Conservation (phyloP, 2,329 filamentous ascomycete genomes). For the Aspergillus costaricaensis region DNA sequence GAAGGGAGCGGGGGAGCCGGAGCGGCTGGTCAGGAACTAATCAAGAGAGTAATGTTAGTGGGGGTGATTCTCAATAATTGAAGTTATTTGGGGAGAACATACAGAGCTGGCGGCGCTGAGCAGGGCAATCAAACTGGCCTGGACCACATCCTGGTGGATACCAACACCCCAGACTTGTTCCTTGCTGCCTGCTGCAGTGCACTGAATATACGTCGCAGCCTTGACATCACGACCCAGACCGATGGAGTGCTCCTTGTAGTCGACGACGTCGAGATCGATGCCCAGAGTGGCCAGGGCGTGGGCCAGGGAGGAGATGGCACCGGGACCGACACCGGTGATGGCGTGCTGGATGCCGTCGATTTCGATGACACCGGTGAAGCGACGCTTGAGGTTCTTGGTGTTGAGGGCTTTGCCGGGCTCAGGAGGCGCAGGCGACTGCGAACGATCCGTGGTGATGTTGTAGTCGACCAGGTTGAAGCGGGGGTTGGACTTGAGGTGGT, state of each 20-base stretch:
- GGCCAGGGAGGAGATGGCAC: slow-evolving; percentile 84
- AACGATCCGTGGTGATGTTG: slow-evolving; percentile 82
- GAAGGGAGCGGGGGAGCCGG: slow-evolving; percentile 67
- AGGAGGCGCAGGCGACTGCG: slow-evolving; percentile 69
- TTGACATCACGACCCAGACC: slow-evolving; percentile 79
- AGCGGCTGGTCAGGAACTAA: slow-evolving; percentile 72
- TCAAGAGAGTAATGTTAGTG: not conserved
- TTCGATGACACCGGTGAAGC: slow-evolving; percentile 81
- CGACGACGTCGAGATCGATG: slow-evolving; percentile 84
- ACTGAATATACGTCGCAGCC: slow-evolving; percentile 95
- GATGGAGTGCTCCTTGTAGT: slow-evolving; percentile 97
- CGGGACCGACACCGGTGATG: slow-evolving; percentile 80
- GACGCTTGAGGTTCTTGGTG: slow-evolving; percentile 74
- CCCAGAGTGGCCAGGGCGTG: slow-evolving; percentile 76
- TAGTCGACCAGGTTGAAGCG: slow-evolving; percentile 89
- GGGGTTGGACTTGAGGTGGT: slow-evolving; percentile 80
- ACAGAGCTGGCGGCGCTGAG: slow-evolving; percentile 84
- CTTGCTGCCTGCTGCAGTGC: slow-evolving; percentile 66
- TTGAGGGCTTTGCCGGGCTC: slow-evolving; percentile 70
- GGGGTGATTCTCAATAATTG: not conserved
- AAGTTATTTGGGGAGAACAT: slow-evolving; percentile 41
- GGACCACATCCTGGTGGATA: slow-evolving; percentile 89
- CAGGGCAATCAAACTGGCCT: slow-evolving; percentile 83
- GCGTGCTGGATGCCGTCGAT: slow-evolving; percentile 79
- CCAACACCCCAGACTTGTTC: slow-evolving; percentile 50